Evolutionary conservation across 257 asterid species (phyloP).

Genomic region (Knoxia roxburghii): DNA sequence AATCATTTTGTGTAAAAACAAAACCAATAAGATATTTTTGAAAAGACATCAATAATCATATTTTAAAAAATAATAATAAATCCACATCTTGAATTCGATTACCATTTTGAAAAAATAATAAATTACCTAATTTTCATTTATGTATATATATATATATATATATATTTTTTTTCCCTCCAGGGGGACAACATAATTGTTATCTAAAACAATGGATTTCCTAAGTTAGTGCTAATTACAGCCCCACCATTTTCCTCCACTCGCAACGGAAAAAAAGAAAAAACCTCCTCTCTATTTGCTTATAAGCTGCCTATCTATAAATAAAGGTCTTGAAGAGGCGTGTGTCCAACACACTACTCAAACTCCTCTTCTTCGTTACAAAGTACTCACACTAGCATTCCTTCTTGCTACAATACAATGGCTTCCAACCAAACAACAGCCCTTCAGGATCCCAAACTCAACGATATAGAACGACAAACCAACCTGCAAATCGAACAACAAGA

Average conservation of each 20-base stretch:
- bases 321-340: slow-evolving; percentile 30
- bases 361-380: background rate
- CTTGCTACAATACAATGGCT: slow-evolving; percentile 27
- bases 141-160: too few relatives aligned
- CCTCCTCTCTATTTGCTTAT: slow-evolving; percentile 6
- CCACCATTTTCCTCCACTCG: slow-evolving; percentile 25
- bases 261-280: background rate
- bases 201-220: background rate
- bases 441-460: slow-evolving; percentile 27
- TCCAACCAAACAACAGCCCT: slow-evolving; percentile 31
- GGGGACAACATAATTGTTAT: background rate
- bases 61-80: too few relatives aligned
- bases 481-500: slow-evolving; percentile 29
- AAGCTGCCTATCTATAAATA: slow-evolving; percentile 51
- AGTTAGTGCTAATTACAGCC: slow-evolving; percentile 11
- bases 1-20: too few relatives aligned
- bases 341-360: slow-evolving; percentile 40
- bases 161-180: background rate
- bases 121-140: too few relatives aligned
- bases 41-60: too few relatives aligned
- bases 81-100: too few relatives aligned
- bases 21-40: too few relatives aligned
- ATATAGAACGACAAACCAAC: slow-evolving; percentile 22
- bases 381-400: background rate
- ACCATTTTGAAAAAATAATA: too few relatives aligned